These are phyloP conservation scores for Vaccinium myrtillus DNA, from an alignment of 148 eudicot genomes.

Conservation along the genomic window DNA sequence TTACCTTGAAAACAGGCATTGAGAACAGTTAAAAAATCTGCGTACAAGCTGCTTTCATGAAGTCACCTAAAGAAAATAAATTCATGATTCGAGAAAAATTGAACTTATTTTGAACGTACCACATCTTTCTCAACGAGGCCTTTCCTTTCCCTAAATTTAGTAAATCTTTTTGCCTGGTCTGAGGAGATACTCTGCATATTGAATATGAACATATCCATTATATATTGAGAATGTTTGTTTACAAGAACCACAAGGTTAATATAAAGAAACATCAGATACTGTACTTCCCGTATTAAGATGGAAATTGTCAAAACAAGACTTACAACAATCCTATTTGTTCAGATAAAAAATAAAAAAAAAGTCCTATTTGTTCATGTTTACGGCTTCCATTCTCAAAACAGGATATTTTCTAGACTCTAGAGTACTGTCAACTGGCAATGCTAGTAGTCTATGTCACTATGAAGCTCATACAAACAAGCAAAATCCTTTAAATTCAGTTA, in stretches of 20 bases:
- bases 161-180: slow-evolving; percentile 86
- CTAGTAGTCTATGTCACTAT: background rate
- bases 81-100: background rate
- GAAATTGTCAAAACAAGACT: background rate
- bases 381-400: slow-evolving; percentile 5
- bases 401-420: background rate
- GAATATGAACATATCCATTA: background rate
- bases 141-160: slow-evolving; percentile 91
- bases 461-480: background rate
- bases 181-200: slow-evolving; percentile 74
- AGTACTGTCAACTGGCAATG: background rate
- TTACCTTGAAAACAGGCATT: slow-evolving; percentile 51
- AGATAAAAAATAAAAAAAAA: no score
- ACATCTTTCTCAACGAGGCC: slow-evolving; percentile 98
- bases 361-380: background rate
- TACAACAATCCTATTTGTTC: background rate
- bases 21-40: slow-evolving; percentile 2
- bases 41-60: background rate
- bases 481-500: background rate
- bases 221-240: background rate
- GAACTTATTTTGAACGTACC: slow-evolving; percentile 43
- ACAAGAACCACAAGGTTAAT: background rate
- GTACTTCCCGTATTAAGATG: background rate
- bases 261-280: background rate
- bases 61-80: slow-evolving; percentile 1